Percentiles rank a stretch among this genome's conserved stretches.
These are phyloP conservation scores for Aspergillus funiculosus DNA, from an alignment of 495 filamentous ascomycete genomes.

Conservation along the genomic window DNA sequence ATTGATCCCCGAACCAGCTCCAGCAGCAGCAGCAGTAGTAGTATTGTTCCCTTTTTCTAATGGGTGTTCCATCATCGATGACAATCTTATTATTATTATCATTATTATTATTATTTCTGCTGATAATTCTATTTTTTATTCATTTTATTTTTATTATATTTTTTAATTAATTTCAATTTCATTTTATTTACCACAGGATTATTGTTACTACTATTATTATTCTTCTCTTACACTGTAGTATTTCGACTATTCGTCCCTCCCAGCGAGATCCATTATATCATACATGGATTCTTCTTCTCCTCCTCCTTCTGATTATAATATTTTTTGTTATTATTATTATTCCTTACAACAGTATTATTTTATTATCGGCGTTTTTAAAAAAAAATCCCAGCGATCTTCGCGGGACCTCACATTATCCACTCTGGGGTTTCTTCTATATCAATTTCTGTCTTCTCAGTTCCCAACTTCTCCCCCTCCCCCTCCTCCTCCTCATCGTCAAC, in stretches of 20 bases:
- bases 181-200: too few relatives aligned
- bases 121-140: neutral
- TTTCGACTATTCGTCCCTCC: neutral
- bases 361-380: neutral
- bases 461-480: neutral
- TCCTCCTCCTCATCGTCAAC: neutral
- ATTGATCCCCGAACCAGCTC: conserved; percentile 11
- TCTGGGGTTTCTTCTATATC: conserved; percentile 10
- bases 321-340: neutral
- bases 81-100: neutral
- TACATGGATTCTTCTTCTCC: neutral
- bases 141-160: conserved; percentile 5
- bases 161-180: too few relatives aligned
- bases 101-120: too few relatives aligned
- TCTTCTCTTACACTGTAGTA: neutral
- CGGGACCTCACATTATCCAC: conserved; percentile 9
- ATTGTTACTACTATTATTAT: neutral
- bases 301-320: conserved; percentile 1
- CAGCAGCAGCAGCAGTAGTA: too few relatives aligned
- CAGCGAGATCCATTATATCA: neutral
- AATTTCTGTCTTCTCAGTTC: too few relatives aligned
- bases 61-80: neutral
- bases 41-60: neutral
- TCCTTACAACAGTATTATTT: neutral
- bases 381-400: conserved; percentile 11